Percentiles rank a stretch among this genome's conserved stretches.
Evolutionary conservation across 805 yeast species (phyloP).

Genomic region (Tanozyma kutaoensis): DNA sequence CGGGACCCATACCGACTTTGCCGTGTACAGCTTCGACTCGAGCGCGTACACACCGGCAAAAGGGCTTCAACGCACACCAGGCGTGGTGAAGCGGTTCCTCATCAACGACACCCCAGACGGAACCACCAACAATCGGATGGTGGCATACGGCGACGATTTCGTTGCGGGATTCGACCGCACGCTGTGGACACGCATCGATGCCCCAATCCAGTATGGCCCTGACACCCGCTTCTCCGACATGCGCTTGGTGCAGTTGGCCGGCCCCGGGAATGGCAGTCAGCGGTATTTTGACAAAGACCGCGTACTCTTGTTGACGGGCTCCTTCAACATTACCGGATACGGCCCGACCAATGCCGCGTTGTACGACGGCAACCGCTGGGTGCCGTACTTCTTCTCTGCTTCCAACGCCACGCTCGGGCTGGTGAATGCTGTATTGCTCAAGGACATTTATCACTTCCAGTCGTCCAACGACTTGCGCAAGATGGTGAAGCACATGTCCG

Average conservation of each 20-base stretch:
- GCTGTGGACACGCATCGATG: conserved; percentile 32
- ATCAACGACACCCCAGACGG: conserved; percentile 26
- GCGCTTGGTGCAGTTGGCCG: conserved; percentile 24
- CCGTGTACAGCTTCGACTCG: conserved; percentile 44
- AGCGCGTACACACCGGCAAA: too few species aligned
- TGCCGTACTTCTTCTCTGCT: conserved; percentile 41
- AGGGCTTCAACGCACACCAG: too few species aligned
- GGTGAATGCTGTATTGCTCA: conserved; percentile 16
- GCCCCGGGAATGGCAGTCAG: conserved; percentile 14
- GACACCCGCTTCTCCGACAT: conserved; percentile 30
- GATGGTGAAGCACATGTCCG: conserved; percentile 11
- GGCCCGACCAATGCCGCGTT: conserved; percentile 52
- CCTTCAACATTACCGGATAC: conserved; percentile 29
- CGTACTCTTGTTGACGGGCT: conserved; percentile 47
- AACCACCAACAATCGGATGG: conserved; percentile 24
- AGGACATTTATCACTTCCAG: conserved; percentile 19
- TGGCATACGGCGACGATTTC: conserved; percentile 20
- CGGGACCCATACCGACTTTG: conserved; percentile 26
- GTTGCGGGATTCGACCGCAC: conserved; percentile 32
- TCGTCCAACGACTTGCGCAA: conserved; percentile 19
- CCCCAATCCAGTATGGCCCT: conserved; percentile 12
- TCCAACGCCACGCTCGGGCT: conserved; percentile 11
- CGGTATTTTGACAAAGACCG: conserved; percentile 29
- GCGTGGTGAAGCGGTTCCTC: conserved; percentile 24
- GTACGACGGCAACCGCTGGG: conserved; percentile 56